phyloP scores from a whole-genome alignment of 352 stramenopile genomes.

The Bremia lactucae region DNA sequence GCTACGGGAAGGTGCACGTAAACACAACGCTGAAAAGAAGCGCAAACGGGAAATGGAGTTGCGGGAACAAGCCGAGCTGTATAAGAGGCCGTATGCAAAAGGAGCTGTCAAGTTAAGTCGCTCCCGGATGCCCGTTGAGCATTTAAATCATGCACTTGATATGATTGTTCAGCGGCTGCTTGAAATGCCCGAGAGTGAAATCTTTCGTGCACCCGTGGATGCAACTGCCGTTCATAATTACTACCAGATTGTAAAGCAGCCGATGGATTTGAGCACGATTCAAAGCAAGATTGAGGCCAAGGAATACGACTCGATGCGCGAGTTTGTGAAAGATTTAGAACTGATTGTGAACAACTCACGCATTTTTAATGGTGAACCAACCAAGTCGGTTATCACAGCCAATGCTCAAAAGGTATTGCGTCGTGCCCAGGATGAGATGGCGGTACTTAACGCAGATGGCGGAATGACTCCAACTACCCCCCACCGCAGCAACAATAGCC shows the following conservation, averaged over 20 bases:
- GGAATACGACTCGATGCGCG: constrained; percentile 72
- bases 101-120: constrained; percentile 61
- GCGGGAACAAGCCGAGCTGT: constrained; percentile 64
- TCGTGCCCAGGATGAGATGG: constrained; percentile 62
- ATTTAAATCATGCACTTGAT: constrained; percentile 57
- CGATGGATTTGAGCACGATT: constrained; percentile 70
- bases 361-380: constrained; percentile 67
- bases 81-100: constrained; percentile 74
- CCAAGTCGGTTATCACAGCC: constrained; percentile 57
- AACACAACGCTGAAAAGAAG: constrained; percentile 74
- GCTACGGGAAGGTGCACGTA: constrained; percentile 57
- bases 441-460: constrained; percentile 46
- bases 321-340: constrained; percentile 82
- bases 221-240: constrained; percentile 55
- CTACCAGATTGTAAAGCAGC: constrained; percentile 78
- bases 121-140: constrained; percentile 61
- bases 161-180: constrained; percentile 55
- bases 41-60: constrained; percentile 64
- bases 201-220: constrained; percentile 66
- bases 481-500: constrained; percentile 11
- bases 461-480: constrained; percentile 25
- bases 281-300: constrained; percentile 49
- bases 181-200: constrained; percentile 67
- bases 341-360: constrained; percentile 82
- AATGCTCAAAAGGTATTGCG: constrained; percentile 73